phyloP scores from a whole-genome alignment of 129 eudicot genomes.

The Smallanthus sonchifolius region DNA sequence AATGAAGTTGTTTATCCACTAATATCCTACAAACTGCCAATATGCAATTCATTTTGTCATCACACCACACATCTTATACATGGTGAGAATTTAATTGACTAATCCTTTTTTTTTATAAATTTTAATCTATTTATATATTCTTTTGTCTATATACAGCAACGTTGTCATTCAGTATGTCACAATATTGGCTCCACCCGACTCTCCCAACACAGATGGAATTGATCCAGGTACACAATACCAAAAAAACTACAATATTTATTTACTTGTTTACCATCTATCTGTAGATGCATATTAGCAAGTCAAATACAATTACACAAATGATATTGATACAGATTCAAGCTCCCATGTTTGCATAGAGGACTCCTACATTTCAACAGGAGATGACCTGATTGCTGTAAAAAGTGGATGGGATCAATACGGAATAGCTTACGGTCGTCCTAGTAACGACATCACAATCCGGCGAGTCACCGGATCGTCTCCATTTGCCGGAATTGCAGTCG shows the following conservation, averaged over 20 bases:
- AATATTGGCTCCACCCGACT: constrained; percentile 78
- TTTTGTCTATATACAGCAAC: constrained; percentile 46
- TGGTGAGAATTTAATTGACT: too few species aligned
- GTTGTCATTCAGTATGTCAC: constrained; percentile 80
- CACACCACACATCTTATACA: too few species aligned
- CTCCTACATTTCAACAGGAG: constrained; percentile 89
- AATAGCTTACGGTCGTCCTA: constrained; percentile 66
- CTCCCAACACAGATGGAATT: constrained; percentile 98
- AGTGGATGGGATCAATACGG: constrained; percentile 99
- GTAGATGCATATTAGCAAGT: not conserved
- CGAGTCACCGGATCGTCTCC: constrained; percentile 83
- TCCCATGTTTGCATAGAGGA: constrained; percentile 96
- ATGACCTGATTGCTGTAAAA: constrained; percentile 87
- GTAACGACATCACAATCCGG: constrained; percentile 73
- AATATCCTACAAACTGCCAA: not conserved
- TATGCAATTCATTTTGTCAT: not conserved
- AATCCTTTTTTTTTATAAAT: not conserved
- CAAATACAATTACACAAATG: not conserved
- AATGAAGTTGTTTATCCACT: not conserved
- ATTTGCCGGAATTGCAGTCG: constrained; percentile 84
- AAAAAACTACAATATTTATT: not conserved
- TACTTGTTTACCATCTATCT: not conserved
- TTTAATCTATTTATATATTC: not conserved
- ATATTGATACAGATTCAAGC: constrained; percentile 68
- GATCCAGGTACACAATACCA: constrained; percentile 77